Evolutionary conservation across 306 rosid species (phyloP).

Genomic region (Mimosa pudica): DNA sequence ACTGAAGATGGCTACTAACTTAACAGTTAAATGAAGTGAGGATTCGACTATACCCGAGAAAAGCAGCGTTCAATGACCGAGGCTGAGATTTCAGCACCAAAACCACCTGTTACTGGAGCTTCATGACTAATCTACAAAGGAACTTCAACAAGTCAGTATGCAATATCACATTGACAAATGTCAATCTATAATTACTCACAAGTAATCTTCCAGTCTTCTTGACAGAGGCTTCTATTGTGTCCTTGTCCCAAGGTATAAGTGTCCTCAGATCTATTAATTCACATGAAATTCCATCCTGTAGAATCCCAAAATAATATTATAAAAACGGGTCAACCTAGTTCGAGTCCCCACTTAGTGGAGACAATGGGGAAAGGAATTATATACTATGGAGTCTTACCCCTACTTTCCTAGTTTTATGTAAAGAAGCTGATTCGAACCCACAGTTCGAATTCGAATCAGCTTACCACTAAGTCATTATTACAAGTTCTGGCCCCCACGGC

Average conservation of each 20-base stretch:
- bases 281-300: slow-evolving; percentile 96
- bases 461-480: too few species aligned
- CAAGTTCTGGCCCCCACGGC: too few species aligned
- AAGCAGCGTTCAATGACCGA: slow-evolving; percentile 91
- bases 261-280: slow-evolving; percentile 91
- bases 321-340: too few species aligned
- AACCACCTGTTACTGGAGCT: slow-evolving; percentile 96
- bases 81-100: slow-evolving; percentile 96
- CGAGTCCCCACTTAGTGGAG: too few species aligned
- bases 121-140: slow-evolving; percentile 88
- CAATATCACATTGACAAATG: background rate
- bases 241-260: slow-evolving; percentile 97
- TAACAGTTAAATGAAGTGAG: background rate
- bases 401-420: too few species aligned
- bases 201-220: slow-evolving; percentile 91
- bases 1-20: background rate
- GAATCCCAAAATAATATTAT: slow-evolving; percentile 20
- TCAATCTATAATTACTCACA: slow-evolving; percentile 53
- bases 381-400: too few species aligned
- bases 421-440: too few species aligned
- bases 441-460: too few species aligned
- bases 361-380: too few species aligned
- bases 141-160: slow-evolving; percentile 23
- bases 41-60: slow-evolving; percentile 65
- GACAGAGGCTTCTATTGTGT: slow-evolving; percentile 89